A percentile compares a stretch with the other conserved stretches of the same genome.
Conservation (phyloP, 73 alveolate species). For the Stentor roeselii region DNA sequence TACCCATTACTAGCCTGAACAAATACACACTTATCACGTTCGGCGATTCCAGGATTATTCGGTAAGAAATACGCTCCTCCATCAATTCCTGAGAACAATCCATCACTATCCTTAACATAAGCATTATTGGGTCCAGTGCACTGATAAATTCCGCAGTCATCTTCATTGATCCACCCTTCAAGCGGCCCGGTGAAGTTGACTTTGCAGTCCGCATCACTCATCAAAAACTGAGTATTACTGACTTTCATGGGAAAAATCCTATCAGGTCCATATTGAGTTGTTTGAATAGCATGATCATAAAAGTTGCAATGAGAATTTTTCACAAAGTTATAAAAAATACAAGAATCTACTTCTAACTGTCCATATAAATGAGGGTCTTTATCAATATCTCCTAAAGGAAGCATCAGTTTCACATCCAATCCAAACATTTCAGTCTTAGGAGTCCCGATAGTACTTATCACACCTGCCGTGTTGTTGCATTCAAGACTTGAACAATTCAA, state of each 20-base stretch:
- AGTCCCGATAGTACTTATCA: not conserved
- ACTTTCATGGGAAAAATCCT: not conserved
- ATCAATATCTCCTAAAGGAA: not conserved
- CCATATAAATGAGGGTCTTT: not conserved
- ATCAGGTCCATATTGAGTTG: not conserved
- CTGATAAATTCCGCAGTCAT: constrained; percentile 41
- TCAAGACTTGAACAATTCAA: not conserved
- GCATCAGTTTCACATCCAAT: not conserved
- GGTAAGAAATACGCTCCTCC: constrained; percentile 37
- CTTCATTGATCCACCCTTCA: constrained; percentile 29
- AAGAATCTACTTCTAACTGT: not conserved
- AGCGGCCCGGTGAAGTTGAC: constrained; percentile 31
- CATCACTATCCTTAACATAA: constrained; percentile 43
- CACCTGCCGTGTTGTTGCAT: not conserved
- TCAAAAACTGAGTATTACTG: constrained; percentile 17
- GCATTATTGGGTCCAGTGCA: constrained; percentile 37
- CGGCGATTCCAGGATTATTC: constrained; percentile 29
- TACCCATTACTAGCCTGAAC: not conserved
- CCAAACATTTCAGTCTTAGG: not conserved
- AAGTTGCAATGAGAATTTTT: not conserved
- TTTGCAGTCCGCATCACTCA: constrained; percentile 2
- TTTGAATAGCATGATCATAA: not conserved
- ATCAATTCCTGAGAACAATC: constrained; percentile 34
- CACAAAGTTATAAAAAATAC: too few relatives aligned
- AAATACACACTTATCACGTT: constrained; percentile 22